Conservation (phyloP, 2,329 filamentous ascomycete genomes). For the Fusarium odoratissimum region DNA sequence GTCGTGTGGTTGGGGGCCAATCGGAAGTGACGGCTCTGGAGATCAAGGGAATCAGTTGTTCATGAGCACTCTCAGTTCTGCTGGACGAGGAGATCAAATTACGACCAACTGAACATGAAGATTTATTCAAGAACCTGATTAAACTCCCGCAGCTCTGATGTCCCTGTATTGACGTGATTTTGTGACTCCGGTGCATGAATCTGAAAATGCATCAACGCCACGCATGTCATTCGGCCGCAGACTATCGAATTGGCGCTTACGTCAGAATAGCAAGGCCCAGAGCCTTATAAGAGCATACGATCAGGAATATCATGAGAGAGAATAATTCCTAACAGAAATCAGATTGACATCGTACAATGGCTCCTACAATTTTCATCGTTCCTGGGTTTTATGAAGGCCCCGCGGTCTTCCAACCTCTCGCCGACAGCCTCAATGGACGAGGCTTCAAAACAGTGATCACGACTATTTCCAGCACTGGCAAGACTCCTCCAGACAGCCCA, state of each 20-base stretch:
- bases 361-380: not conserved
- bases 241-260: not conserved
- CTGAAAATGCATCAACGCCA: not conserved
- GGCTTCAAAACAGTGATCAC: not conserved
- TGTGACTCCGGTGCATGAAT: not conserved
- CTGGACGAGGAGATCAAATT: not conserved
- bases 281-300: not conserved
- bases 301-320: fast-evolving
- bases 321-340: fast-evolving
- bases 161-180: too few species aligned
- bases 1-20: not conserved
- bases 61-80: fast-evolving
- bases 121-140: too few species aligned
- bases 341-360: fast-evolving
- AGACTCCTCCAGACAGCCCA: not conserved
- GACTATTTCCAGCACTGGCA: not conserved
- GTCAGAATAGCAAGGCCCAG: not conserved
- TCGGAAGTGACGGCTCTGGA: not conserved
- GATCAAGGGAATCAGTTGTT: not conserved
- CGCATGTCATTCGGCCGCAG: not conserved
- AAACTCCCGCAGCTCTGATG: too few species aligned
- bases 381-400: not conserved
- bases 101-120: too few species aligned
- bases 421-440: not conserved
- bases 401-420: not conserved